Base-by-base conservation (phyloP, 805 yeast genomes). In the Saturnispora quitensis region DNA sequence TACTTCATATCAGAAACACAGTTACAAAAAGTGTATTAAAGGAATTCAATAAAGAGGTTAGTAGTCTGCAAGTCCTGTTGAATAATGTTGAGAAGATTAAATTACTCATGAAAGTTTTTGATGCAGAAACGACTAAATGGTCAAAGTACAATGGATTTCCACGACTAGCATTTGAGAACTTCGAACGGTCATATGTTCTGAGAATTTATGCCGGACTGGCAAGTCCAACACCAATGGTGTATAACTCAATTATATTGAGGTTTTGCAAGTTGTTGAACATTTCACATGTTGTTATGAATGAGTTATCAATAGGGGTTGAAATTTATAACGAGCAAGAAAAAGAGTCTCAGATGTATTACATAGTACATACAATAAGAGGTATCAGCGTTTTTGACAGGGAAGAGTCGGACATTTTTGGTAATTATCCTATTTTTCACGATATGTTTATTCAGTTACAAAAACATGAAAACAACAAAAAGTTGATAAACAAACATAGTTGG, bases 351-450 rank as follows among this genome's bases (percentile, higher is more conserved):
- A 18, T 38, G 25, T 38, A n/a, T 36, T 47, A 47, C 28, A 20
- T 47, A 9, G 43, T 47, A 4, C 49, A 47, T 27, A 47, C 49
- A 15, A 22, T 15, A 7, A n/a, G 22, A 5, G 43, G 49, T 10
- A 36, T 47, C 27, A 10, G 24, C 10, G 24, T 25, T 20, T 47
- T 25, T 18, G 43, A 28, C 28, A 24, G 9, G 12, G 17, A 27
- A 27, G 28, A 34, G 18, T 18, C 49, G 3, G 33, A 47, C 27
- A n/a, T 47, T 12, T 47, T 38, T 28, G 49, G 49, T 9, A 18
- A 17, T n/a, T 47, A 34, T 47, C 49, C 49, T 5, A 36, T 47
- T 17, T 47, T 47, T 38, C n/a, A 20, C 22, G 49, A 47, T 40
- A 47, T 36, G 40, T 47, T 27, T 17, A 27, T 25, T 15, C 43